Evolutionary conservation across 2,329 filamentous ascomycete genomes (phyloP), one percentile per base, ranked within the genome.

Genomic region (Diaporthe vexans): DNA sequence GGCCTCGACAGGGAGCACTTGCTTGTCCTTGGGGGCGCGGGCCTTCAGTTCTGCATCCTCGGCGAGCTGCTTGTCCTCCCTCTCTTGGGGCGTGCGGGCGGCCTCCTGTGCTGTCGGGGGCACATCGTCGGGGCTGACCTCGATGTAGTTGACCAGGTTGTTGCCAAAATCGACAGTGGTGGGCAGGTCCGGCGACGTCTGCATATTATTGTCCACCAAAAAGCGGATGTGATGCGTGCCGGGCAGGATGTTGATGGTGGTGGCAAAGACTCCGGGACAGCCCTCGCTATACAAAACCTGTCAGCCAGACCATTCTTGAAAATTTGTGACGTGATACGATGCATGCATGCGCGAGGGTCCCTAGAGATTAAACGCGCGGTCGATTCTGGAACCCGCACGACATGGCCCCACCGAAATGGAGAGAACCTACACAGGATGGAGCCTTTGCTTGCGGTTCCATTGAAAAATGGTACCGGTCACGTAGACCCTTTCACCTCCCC

Each of bases 121-220:
- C 40, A 92, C 84, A 80, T 95, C 93, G 73, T 95, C 93, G 48
- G 94, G 91, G 79, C 90, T 94, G 76, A 98, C 94, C 85, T 99
- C 97, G 80, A 99, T 94, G 82, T 98, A 99, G 85, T 99, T 99
- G 84, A 99, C 96, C 24, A 99, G 88, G 81, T 98, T 97, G 85
- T 98, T 98, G 77, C 95, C 97, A 82, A 97, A 98, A 83, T 99
- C 97, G 74, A 99, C 97, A 1, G 97, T 97, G 0, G 97, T 98
- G 19, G 97, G 96, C 72, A 98, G 88, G 77, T 94, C 91, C 75
- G 94, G 92, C 21, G 95, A 97, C 19, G 95, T 97, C 81, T 93
- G 91, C 95, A 98, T 98, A 80, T 96, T 93, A 74, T 94, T 94
- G 84, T 98, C 96, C 68, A 98, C 95, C 78, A 99, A 90, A 85